A percentile compares a stretch with the other conserved stretches of the same genome.
Evolutionary conservation across 2,329 filamentous ascomycete species (phyloP).

Genomic region (Nigrograna mackinnonii): DNA sequence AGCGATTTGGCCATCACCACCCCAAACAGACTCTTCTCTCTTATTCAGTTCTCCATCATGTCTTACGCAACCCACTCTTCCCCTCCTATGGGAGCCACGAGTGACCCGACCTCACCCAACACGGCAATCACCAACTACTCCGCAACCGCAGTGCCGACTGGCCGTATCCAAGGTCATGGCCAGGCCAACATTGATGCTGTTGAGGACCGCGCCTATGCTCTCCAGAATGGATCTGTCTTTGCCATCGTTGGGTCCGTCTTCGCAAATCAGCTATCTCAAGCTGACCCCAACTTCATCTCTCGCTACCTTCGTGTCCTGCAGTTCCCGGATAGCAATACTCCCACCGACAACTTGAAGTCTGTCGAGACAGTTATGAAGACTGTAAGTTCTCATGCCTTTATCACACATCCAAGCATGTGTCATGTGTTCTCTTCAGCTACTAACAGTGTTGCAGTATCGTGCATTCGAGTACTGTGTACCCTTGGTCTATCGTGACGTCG

Average conservation of each 20-base stretch:
- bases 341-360: not conserved
- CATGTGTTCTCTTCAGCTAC: conserved; percentile 5
- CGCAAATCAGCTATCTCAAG: not conserved
- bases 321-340: not conserved
- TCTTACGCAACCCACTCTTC: not conserved
- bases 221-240: not conserved
- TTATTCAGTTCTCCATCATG: not conserved
- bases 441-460: conserved; percentile 26
- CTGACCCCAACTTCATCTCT: not conserved
- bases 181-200: not conserved
- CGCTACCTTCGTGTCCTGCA: not conserved
- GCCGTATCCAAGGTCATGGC: not conserved
- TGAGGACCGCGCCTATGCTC: not conserved
- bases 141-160: not conserved
- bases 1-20: not conserved
- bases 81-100: not conserved
- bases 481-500: conserved; percentile 13
- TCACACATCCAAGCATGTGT: no score
- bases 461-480: conserved; percentile 26
- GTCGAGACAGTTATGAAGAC: not conserved
- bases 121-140: not conserved
- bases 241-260: not conserved
- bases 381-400: not conserved
- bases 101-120: not conserved
- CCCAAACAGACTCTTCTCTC: not conserved